Evolutionary conservation across 352 stramenopile genomes (phyloP).

Genomic region (Detonula confervacea): DNA sequence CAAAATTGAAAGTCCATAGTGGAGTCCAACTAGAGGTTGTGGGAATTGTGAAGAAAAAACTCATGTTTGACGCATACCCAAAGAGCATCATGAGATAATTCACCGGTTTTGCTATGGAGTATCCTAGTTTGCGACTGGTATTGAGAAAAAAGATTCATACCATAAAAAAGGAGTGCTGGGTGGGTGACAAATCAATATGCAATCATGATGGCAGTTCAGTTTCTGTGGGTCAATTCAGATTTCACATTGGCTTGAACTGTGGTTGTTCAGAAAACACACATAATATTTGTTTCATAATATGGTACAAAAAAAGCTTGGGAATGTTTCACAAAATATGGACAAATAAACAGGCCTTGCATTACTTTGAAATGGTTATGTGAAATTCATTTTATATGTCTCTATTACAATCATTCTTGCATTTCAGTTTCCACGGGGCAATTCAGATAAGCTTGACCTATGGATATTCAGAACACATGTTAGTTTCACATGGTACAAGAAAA

Average conservation of each 20-base stretch:
- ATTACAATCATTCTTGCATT: not conserved
- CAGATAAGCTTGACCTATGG: not conserved
- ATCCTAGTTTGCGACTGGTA: too few species aligned
- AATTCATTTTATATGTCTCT: too few species aligned
- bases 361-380: too few species aligned
- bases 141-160: too few species aligned
- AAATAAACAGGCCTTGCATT: not conserved
- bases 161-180: not conserved
- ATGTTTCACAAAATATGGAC: not conserved
- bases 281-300: not conserved
- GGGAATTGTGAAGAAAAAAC: constrained; percentile 75
- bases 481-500: not conserved
- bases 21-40: constrained; percentile 57
- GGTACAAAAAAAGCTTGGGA: not conserved
- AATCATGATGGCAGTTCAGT: not conserved
- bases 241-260: not conserved
- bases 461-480: not conserved
- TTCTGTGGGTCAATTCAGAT: too few species aligned
- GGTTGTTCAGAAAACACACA: not conserved
- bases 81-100: constrained; percentile 80
- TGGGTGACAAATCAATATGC: not conserved
- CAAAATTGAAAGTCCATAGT: constrained; percentile 43
- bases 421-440: too few species aligned
- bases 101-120: too few species aligned
- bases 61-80: constrained; percentile 76